Evolutionary conservation across 2,329 filamentous ascomycete species (phyloP).

Genomic region (Microsporum ferrugineum): DNA sequence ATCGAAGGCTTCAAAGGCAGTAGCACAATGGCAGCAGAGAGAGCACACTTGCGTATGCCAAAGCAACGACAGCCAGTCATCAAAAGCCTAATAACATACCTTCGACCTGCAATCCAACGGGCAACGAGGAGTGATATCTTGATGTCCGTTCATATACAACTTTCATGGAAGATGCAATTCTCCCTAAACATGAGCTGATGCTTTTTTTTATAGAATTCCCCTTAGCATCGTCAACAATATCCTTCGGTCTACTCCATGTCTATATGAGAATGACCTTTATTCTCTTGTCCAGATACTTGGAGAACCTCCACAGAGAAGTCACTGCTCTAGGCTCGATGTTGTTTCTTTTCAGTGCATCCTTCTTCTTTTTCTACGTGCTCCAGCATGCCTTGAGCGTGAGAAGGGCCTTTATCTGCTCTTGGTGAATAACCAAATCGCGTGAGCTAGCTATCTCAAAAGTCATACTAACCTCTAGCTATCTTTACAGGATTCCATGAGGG

Average conservation of each 20-base stretch:
- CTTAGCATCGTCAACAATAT: slow-evolving; percentile 6
- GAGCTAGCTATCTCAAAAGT: background rate
- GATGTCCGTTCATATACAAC: slow-evolving; percentile 7
- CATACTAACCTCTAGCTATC: background rate
- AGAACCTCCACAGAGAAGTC: slow-evolving; percentile 4
- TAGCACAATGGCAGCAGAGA: background rate
- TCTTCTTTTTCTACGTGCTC: slow-evolving; percentile 11
- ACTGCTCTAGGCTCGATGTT: slow-evolving; percentile 11
- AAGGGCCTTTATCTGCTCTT: slow-evolving; percentile 13
- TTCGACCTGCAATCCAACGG: slow-evolving; percentile 2
- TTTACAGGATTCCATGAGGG: slow-evolving; percentile 8
- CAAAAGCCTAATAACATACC: slow-evolving; percentile 4
- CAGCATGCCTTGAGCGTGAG: slow-evolving; percentile 11
- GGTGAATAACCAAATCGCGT: slow-evolving; percentile 2
- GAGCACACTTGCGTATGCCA: too few relatives aligned
- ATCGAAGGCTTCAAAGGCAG: background rate
- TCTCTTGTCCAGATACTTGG: slow-evolving; percentile 11
- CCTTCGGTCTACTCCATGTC: slow-evolving; percentile 1
- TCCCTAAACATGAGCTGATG: background rate
- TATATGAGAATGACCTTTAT: background rate
- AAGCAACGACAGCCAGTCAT: background rate
- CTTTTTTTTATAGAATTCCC: slow-evolving; percentile 8
- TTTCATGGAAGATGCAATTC: background rate
- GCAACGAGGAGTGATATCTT: slow-evolving; percentile 5
- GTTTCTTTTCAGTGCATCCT: slow-evolving; percentile 14